Base-by-base conservation (phyloP, 345 rosid genomes). In the Nasturtium officinale region DNA sequence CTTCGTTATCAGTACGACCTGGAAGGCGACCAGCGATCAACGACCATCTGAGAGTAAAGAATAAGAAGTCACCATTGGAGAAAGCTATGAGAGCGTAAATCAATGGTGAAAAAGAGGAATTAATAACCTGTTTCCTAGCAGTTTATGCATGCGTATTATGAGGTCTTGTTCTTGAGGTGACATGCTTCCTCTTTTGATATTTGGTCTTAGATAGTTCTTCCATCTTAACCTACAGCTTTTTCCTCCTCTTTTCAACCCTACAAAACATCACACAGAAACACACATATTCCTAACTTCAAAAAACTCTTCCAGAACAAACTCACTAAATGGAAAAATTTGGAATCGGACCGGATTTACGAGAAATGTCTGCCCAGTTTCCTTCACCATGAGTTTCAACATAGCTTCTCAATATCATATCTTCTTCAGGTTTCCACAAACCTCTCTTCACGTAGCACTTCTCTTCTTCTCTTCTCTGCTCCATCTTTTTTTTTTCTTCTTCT, bases 361-460 rank as follows among this genome's bases (percentile, higher is more conserved):
- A 85, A 3, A 91, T 83, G 17, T 84, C 79, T 21, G 91, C 85
- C 96, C 97, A 91, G 61, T 87, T 87, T 77, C 96, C 93, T 79
- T 91, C 96, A 28, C 97, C 97, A 66, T 91, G 86, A 67, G 90
- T 80, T 75, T 87, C 89, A 0, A 89, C 81, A 25, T 89, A 86
- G 30, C 79, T 81, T 80, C 77, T 87, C 56, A 91, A 78, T 35
- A 87, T 81, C 81, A 82, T 40, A 81, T 91, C 97, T 81, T 89
- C 97, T 68, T 89, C 97, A 38, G 97, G 96, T 69, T 84, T 91
- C 97, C 96, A 91, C 71, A 91, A 69, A 2, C 93, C 97, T 74
- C 85, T 88, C 80, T 81, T 88, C 43, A 73, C 55, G 32, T 67
- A 72, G 46, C 75, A 62, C 79, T 82, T 82, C 16, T n/a, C 73